Base-by-base conservation (phyloP, 805 yeast genomes). In the Starmerella bombi region DNA sequence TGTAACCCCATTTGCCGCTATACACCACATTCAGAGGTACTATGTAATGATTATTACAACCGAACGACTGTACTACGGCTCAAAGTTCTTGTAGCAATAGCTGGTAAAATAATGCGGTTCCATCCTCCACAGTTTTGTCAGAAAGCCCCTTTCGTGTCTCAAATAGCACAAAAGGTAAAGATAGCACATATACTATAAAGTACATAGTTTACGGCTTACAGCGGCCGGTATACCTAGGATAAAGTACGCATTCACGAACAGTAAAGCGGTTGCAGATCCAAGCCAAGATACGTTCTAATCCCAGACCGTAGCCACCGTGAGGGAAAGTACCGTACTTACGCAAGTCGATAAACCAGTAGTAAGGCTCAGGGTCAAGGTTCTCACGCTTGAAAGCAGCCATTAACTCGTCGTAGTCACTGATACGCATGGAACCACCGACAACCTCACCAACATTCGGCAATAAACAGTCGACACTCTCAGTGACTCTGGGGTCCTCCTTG, bases 401-500 rank as follows among this genome's bases (percentile, higher is more conserved):
- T 54, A 91, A 71, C 63, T 88, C 97, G 33, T 83, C 84, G 45
- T 71, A 65, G 55, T 75, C 74, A 48, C 71, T 75, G 51, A 84
- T 85, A 74, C 99, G 86, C 99, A 91, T 91, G 36, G 97, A 88
- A 44, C 98, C 99, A 63, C 99, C 99, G 34, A 93, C 83, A 57
- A 91, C 80, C 67, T 91, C 99, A 60, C 99, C 99, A 44, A 91
- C 99, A 54, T 83, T 88, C 55, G 99, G 99, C 95, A 91, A 86
- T 60, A 91, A 71, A 28, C 91, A 95, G 64, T 91, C 99, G 34
- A 91, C 98, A 38, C 94, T 82, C 66, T 93, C 98, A 42, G 99
- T 91, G 56, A 91, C 96, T 58, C 95, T 74, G 45, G 78, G 79
- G 58, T 88, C 97, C 56, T 84, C 95, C 5, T 61, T 58, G 64